Conservation (phyloP, 148 eudicot species). For the Arctostaphylos glauca region DNA sequence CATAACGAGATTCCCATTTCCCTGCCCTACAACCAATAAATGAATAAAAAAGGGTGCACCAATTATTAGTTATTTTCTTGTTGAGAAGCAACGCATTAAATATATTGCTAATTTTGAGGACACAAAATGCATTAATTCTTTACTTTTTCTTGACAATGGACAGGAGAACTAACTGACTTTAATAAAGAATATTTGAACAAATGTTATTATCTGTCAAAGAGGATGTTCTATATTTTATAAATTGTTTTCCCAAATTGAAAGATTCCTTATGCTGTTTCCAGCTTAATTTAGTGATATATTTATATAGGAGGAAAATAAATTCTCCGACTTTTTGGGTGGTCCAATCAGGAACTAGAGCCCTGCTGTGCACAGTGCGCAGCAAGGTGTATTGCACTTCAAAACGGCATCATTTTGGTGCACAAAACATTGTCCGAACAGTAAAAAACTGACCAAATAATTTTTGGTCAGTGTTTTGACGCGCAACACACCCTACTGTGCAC, state of each 20-base stretch:
- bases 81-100: not conserved
- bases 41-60: too few relatives aligned
- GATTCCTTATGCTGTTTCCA: not conserved
- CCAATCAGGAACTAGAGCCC: too few relatives aligned
- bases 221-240: not conserved
- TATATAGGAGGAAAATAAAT: constrained; percentile 1
- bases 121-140: not conserved
- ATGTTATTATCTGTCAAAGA: not conserved
- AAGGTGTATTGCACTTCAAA: too few relatives aligned
- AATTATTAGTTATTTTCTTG: too few relatives aligned
- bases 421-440: too few relatives aligned
- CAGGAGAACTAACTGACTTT: not conserved
- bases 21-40: too few relatives aligned
- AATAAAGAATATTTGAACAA: not conserved
- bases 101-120: not conserved
- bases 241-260: not conserved
- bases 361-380: too few relatives aligned
- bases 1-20: too few relatives aligned
- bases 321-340: not conserved
- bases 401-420: too few relatives aligned
- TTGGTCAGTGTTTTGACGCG: too few relatives aligned
- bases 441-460: too few relatives aligned
- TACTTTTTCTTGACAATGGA: not conserved
- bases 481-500: too few relatives aligned
- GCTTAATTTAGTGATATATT: not conserved